Percentiles rank a stretch among this genome's conserved stretches.
phyloP scores from a whole-genome alignment of 2,329 filamentous ascomycete genomes.

The Fusarium sp. region DNA sequence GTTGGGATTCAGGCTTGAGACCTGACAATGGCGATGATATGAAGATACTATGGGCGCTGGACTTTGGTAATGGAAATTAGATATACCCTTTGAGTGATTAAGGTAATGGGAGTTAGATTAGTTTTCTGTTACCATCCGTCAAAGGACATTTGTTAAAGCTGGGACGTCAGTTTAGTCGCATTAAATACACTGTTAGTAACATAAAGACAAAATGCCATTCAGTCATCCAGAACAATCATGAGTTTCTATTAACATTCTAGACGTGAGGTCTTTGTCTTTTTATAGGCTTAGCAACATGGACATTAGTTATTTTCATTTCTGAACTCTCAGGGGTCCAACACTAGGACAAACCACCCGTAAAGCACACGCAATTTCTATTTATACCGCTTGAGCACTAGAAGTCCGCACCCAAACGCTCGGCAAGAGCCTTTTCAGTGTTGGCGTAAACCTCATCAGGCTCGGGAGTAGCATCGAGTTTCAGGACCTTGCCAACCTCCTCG shows the following conservation, averaged over 20 bases:
- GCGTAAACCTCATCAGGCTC: conserved; percentile 72
- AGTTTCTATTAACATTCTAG: conserved; percentile 24
- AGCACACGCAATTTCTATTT: conserved; percentile 25
- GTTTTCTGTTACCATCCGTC: background rate
- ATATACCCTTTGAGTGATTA: conserved; percentile 33
- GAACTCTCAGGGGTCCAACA: conserved; percentile 27
- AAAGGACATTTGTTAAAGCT: background rate
- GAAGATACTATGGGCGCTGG: background rate
- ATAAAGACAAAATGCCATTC: background rate
- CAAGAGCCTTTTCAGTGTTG: conserved; percentile 65
- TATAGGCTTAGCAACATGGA: conserved; percentile 25
- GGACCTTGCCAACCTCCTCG: conserved; percentile 79
- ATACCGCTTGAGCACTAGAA: conserved; percentile 41
- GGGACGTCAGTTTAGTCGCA: background rate
- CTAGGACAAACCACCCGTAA: conserved; percentile 23
- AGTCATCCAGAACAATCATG: conserved; percentile 2
- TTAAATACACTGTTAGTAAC: background rate
- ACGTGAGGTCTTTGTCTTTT: conserved; percentile 4
- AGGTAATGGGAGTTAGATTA: background rate
- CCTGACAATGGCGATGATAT: background rate
- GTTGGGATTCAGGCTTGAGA: background rate
- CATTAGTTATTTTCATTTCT: conserved; percentile 29
- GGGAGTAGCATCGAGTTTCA: conserved; percentile 81
- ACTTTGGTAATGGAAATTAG: conserved; percentile 9
- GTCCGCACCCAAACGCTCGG: conserved; percentile 60